phyloP scores from a whole-genome alignment of 2,329 filamentous ascomycete genomes.

The Didymella sp. region DNA sequence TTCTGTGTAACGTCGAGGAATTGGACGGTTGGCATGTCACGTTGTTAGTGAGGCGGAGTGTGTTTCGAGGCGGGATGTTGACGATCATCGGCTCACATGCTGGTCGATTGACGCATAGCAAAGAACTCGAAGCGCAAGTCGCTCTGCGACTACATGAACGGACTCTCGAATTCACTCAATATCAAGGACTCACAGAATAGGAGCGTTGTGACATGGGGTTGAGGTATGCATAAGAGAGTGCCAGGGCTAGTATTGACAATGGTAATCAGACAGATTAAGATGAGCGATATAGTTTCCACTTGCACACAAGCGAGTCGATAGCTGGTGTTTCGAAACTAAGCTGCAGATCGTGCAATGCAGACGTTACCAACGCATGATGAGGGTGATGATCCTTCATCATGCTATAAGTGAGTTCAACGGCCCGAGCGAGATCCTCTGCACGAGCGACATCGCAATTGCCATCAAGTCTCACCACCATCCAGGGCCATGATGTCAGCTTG shows the following conservation, averaged over 20 bases:
- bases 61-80: slow-evolving; percentile 4
- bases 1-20: neutral
- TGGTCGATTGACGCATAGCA: neutral
- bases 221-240: neutral
- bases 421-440: neutral
- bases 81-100: neutral
- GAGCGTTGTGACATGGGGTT: neutral
- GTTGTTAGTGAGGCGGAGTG: neutral
- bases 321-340: slow-evolving; percentile 14
- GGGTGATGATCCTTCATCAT: neutral
- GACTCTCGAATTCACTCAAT: neutral
- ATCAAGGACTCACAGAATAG: neutral
- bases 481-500: slow-evolving; percentile 5
- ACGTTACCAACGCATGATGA: neutral
- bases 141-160: neutral
- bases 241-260: slow-evolving; percentile 4
- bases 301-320: slow-evolving; percentile 12
- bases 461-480: neutral
- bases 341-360: slow-evolving; percentile 6
- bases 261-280: slow-evolving; percentile 7
- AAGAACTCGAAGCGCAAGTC: neutral
- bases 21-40: slow-evolving; percentile 2
- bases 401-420: neutral
- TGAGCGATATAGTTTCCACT: slow-evolving; percentile 16
- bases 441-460: neutral